A percentile compares a stretch with the other conserved stretches of the same genome.
Conservation (phyloP, 169 alveolate genomes). For the Cryptosporidium andersoni region DNA sequence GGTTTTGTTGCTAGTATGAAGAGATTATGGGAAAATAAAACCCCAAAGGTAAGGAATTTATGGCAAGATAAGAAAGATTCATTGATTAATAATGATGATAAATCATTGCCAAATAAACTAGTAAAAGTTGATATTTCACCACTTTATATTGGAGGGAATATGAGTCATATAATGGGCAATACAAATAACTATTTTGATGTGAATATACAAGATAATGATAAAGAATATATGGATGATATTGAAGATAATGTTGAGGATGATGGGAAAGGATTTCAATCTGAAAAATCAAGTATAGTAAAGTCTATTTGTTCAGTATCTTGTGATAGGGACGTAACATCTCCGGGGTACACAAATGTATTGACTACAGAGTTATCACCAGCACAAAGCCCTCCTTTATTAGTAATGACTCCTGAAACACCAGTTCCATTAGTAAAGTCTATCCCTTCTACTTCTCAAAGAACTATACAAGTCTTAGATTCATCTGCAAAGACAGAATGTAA, state of each 20-base stretch:
- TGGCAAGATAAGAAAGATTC: conserved; percentile 41
- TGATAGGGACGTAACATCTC: conserved; percentile 4
- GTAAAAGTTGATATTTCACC: conserved; percentile 6
- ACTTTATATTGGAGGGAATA: not conserved
- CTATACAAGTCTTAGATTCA: too few species aligned
- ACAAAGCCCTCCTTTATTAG: conserved; percentile 61
- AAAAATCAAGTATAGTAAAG: too few species aligned
- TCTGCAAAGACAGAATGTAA: not conserved
- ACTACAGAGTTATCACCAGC: conserved; percentile 36
- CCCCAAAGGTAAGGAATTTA: conserved; percentile 37
- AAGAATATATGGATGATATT: not conserved
- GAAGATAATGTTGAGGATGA: not conserved
- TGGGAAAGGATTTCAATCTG: not conserved
- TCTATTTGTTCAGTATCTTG: not conserved
- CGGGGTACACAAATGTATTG: not conserved
- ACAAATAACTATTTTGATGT: not conserved
- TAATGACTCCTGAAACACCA: conserved; percentile 57
- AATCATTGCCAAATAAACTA: not conserved
- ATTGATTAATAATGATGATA: not conserved
- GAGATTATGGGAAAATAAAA: conserved; percentile 61
- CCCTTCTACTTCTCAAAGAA: not conserved
- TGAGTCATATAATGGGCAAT: too few species aligned
- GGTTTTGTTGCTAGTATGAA: conserved; percentile 68
- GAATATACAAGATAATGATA: not conserved
- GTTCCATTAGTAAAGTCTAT: conserved; percentile 3